Base-by-base conservation (phyloP, 495 filamentous ascomycete species). In the Glarea lozoyensis region DNA sequence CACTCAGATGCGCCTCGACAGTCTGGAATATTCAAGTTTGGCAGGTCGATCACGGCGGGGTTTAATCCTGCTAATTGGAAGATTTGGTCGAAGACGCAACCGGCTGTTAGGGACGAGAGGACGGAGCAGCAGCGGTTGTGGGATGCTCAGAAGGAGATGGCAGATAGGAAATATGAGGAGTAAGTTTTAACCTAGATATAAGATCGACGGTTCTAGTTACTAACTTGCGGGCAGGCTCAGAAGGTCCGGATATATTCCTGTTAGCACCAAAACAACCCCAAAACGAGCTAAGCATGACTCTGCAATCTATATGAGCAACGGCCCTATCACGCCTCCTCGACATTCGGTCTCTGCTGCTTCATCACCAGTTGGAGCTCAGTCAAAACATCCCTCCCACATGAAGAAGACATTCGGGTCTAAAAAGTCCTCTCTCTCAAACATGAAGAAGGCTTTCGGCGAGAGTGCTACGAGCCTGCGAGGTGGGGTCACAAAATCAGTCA, bases 1-100 rank as follows among this genome's bases (percentile, higher is more conserved):
- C 23, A 36, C 12, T 48, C 44, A 1, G 53, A 56, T 2, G 19
- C 23, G 4, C 42, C 43, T 36, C 34, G 46, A 20, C 22, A 49
- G 1, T 75, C 74, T 6, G 69, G 73, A 1, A 76, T 80, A 25
- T 76, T 72, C 43, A 66, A 72, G 2, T 78, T 80, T 52, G 75
- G 76, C 10, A 80, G 75, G 56, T 68, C 68, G 2, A 64, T 79
- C 43, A 68, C 68, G 1, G 66, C 66, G 19, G 65, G 72, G 2
- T 76, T 78, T 51, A 75, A 72, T 50, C 69, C 73, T 2, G 67
- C 68, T 37, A 70, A 65, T 29, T 57, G 54, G 54, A 57, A 53
- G 43, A 50, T 57, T 13, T 57, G 39, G 36, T 42, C 41, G 1
- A 55, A 38, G 54, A 55, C 37, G 47, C 32, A 13, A 52, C 35